Evolutionary conservation across 345 rosid species (phyloP).

Genomic region (Salix suchowensis): DNA sequence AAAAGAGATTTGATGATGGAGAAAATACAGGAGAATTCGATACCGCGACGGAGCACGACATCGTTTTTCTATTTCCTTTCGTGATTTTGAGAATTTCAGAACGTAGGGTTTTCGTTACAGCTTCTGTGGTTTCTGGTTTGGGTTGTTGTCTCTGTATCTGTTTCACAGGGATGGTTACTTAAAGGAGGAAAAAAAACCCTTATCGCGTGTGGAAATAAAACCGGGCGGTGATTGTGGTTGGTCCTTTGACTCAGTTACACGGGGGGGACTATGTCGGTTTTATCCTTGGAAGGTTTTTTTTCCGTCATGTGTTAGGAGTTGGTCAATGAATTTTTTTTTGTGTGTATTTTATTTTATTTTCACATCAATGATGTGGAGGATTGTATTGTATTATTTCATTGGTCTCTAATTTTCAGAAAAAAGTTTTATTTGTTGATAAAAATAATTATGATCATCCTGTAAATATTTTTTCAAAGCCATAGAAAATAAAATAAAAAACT

Average conservation of each 20-base stretch:
- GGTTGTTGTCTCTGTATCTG: not conserved
- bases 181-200: too few species aligned
- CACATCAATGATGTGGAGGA: too few species aligned
- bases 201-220: not conserved
- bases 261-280: not conserved
- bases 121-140: not conserved
- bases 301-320: not conserved
- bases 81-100: not conserved
- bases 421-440: too few species aligned
- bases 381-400: too few species aligned
- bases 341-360: too few species aligned
- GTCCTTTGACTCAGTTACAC: not conserved
- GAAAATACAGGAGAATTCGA: conserved; percentile 80
- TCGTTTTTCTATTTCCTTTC: conserved; percentile 8
- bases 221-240: not conserved
- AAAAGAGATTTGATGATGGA: conserved; percentile 63
- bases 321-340: not conserved
- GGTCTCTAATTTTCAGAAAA: too few species aligned
- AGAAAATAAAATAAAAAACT: too few species aligned
- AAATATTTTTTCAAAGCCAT: too few species aligned
- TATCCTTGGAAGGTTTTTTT: not conserved
- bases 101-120: not conserved
- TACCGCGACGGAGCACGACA: conserved; percentile 75
- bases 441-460: too few species aligned
- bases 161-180: not conserved